Evolutionary conservation across 73 alveolate genomes (phyloP), one percentile per base, ranked within the genome.

Genomic region (Paramecium tetraurelia): DNA sequence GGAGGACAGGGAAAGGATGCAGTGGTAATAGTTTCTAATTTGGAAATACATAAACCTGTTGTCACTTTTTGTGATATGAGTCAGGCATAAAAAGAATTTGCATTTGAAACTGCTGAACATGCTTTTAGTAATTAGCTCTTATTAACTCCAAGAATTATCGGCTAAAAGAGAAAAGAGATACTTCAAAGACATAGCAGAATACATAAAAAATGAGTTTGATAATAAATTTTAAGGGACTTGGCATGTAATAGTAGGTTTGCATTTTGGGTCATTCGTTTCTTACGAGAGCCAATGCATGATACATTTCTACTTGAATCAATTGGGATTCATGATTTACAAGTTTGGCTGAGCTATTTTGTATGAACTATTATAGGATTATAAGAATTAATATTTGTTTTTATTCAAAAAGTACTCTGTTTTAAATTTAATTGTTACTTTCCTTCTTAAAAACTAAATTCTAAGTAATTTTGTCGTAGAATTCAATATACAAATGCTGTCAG

Each of bases 191-290:
- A 76, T 83, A 6, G 94, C 94, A n/a, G 86, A 69, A n/a, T 89
- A 58, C 20, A 46, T 89, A 27, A 89, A 89, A 89, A 59, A 70
- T 22, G 86, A 53, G n/a, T 89, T 89, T 38, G 94, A 89, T 70
- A 70, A 89, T 27, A 89, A 89, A 58, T 89, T 89, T 89, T 75
- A 68, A 71, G 94, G 94, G n/a, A 89, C 89, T 46, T 89, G 94
- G 94, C 94, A 89, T 71, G 94, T 89, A 10, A 89, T 89, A 40
- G 94, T 89, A 33, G 94, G 94, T 33, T 27, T 80, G 5, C 70
- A 80, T 44, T 80, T 80, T 80, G 90, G 90, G 18, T 53, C 90
- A 80, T 80, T 80, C 18, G 90, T 80, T 8, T 80, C 90, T 22
- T 80, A 80, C 27, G 90, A 80, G 46, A 44, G 76, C 11, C 16